Conservation (phyloP, 352 stramenopile genomes). For the Pythium diclinum region DNA sequence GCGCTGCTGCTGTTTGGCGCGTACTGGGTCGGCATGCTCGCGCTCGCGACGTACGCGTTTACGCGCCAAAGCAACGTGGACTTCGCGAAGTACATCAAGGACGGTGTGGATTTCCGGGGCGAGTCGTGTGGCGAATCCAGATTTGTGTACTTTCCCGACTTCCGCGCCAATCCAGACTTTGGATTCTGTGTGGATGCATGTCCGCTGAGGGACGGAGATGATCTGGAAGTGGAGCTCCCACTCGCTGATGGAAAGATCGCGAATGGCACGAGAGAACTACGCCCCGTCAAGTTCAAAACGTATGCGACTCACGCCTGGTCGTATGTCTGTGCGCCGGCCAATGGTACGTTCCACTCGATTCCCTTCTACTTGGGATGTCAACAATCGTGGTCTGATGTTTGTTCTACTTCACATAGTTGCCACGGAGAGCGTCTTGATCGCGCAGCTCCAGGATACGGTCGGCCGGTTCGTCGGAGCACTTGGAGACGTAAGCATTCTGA, state of each 20-base stretch:
- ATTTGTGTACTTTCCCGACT: conserved; percentile 79
- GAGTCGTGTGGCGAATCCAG: conserved; percentile 40
- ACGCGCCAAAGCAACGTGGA: conserved; percentile 58
- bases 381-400: background rate
- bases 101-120: conserved; percentile 74
- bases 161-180: conserved; percentile 68
- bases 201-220: conserved; percentile 37
- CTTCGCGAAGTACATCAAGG: conserved; percentile 78
- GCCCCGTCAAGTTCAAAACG: conserved; percentile 54
- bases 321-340: conserved; percentile 60
- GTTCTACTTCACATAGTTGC: conserved; percentile 28
- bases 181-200: conserved; percentile 68
- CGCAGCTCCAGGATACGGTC: conserved; percentile 66
- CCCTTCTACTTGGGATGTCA: background rate
- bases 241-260: conserved; percentile 30
- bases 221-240: conserved; percentile 51
- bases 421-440: conserved; percentile 53
- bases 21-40: conserved; percentile 82
- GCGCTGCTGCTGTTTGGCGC: conserved; percentile 46
- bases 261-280: conserved; percentile 36
- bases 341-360: conserved; percentile 32
- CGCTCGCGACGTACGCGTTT: conserved; percentile 60
- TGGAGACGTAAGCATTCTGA: conserved; percentile 40
- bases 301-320: conserved; percentile 66
- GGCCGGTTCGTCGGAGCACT: conserved; percentile 79